phyloP scores from a whole-genome alignment of 371 early-diverging fungal genomes.

The Mucor sp. region DNA sequence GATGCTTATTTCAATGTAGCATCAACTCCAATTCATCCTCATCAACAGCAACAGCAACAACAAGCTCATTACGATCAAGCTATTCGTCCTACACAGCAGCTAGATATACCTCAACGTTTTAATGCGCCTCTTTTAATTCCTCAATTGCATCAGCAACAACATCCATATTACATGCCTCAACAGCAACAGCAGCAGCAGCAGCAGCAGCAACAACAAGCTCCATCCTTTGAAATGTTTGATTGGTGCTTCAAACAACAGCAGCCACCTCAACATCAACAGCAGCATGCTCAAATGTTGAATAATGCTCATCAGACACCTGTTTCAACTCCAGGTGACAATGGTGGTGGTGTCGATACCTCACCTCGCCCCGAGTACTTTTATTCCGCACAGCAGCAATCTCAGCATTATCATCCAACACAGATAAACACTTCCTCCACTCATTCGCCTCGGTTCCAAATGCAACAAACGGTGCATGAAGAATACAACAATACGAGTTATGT shows the following conservation, averaged over 20 bases:
- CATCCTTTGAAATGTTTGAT: slow-evolving; percentile 1
- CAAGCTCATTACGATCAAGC: neutral
- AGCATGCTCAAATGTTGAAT: neutral
- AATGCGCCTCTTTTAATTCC: neutral
- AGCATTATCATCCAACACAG: neutral
- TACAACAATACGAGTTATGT: neutral
- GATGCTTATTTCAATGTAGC: slow-evolving; percentile 20
- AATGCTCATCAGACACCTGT: neutral
- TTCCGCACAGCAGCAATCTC: neutral
- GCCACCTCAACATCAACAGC: neutral
- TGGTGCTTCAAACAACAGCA: slow-evolving; percentile 10
- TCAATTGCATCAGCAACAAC: neutral
- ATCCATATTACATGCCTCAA: neutral
- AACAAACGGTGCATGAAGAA: neutral
- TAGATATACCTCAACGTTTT: neutral
- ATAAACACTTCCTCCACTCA: neutral
- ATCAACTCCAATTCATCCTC: slow-evolving; percentile 1
- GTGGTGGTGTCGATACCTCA: neutral
- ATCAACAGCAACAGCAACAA: neutral
- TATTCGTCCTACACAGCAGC: slow-evolving; percentile 4
- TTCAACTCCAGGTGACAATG: neutral
- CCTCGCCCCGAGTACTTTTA: neutral
- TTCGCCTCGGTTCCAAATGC: neutral
- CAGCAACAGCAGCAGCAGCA: neutral
- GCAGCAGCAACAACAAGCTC: too few species aligned